A percentile compares a stretch with the other conserved stretches of the same genome.
phyloP scores from a whole-genome alignment of 169 alveolate species.

The Eimeria maxima region DNA sequence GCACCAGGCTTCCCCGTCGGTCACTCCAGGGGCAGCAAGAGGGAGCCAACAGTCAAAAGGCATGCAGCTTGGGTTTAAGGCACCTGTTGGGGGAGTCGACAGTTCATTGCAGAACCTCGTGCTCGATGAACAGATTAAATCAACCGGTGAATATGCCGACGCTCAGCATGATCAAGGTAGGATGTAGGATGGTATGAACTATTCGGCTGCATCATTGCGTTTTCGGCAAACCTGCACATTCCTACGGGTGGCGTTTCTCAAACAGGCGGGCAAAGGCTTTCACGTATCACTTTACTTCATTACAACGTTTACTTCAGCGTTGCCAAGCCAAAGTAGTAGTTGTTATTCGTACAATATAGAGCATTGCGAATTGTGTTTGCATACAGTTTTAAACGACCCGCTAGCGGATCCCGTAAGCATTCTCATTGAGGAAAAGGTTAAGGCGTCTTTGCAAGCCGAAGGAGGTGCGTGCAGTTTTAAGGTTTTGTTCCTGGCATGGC shows the following conservation, averaged over 20 bases:
- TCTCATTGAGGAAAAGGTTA: constrained; percentile 75
- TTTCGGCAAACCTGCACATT: neutral
- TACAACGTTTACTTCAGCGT: neutral
- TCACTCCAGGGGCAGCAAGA: constrained; percentile 47
- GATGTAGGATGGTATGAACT: neutral
- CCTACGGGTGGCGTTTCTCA: neutral
- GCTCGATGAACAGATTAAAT: constrained; percentile 49
- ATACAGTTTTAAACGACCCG: constrained; percentile 56
- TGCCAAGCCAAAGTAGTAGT: neutral
- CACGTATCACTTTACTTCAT: neutral
- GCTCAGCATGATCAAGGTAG: constrained; percentile 53
- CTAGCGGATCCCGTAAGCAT: constrained; percentile 81
- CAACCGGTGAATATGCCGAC: constrained; percentile 35
- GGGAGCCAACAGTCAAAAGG: constrained; percentile 69
- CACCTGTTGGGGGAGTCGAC: constrained; percentile 37
- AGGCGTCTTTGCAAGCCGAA: constrained; percentile 79
- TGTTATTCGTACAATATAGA: neutral
- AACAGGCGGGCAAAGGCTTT: neutral
- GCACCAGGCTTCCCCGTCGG: constrained; percentile 41
- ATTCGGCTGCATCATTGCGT: neutral
- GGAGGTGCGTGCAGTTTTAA: constrained; percentile 72
- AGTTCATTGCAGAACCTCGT: constrained; percentile 50
- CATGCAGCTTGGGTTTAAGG: constrained; percentile 57
- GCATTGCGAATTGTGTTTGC: neutral
- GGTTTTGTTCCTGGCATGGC: no score